A percentile compares a stretch with the other conserved stretches of the same genome.
phyloP scores from a whole-genome alignment of 176 grass and related monocot species.

The Calamus simplicifolius region DNA sequence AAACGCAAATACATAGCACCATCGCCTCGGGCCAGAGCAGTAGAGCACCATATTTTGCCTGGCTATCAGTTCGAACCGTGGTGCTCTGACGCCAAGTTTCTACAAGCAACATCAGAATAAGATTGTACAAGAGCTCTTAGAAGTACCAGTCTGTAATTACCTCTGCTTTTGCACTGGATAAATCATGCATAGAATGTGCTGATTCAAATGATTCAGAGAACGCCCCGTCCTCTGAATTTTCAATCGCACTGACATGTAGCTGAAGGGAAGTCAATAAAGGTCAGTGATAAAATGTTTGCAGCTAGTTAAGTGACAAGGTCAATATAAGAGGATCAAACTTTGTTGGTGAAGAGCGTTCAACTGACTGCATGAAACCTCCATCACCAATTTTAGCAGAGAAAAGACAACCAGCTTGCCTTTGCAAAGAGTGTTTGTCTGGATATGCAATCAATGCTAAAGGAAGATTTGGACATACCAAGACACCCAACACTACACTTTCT shows the following conservation, averaged over 20 bases:
- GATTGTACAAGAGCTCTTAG: too few relatives aligned
- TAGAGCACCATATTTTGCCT: conserved; percentile 94
- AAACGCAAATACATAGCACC: conserved; percentile 88
- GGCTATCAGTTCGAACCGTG: conserved; percentile 88
- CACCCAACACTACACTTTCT: conserved; percentile 86
- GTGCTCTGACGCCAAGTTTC: conserved; percentile 89
- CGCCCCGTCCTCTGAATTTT: conserved; percentile 54
- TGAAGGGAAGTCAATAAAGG: conserved; percentile 1
- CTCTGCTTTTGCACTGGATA: conserved; percentile 71
- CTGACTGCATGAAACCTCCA: conserved; percentile 59
- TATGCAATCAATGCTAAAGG: conserved; percentile 56
- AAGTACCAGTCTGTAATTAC: conserved; percentile 16
- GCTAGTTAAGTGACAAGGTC: too few relatives aligned
- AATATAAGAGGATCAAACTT: conserved; percentile 35
- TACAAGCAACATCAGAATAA: conserved; percentile 12
- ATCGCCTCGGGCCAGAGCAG: conserved; percentile 78
- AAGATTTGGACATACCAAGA: conserved; percentile 95
- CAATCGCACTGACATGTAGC: conserved; percentile 53
- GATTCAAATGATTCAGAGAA: conserved; percentile 96
- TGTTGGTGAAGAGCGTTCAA: conserved; percentile 48
- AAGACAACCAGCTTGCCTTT: conserved; percentile 58
- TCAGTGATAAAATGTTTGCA: too few relatives aligned
- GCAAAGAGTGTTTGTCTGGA: conserved; percentile 20
- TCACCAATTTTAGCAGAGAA: conserved; percentile 74
- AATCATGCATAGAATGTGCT: conserved; percentile 78